Base-by-base conservation (phyloP, 2,329 filamentous ascomycete species). In the Aspergillus terreus region DNA sequence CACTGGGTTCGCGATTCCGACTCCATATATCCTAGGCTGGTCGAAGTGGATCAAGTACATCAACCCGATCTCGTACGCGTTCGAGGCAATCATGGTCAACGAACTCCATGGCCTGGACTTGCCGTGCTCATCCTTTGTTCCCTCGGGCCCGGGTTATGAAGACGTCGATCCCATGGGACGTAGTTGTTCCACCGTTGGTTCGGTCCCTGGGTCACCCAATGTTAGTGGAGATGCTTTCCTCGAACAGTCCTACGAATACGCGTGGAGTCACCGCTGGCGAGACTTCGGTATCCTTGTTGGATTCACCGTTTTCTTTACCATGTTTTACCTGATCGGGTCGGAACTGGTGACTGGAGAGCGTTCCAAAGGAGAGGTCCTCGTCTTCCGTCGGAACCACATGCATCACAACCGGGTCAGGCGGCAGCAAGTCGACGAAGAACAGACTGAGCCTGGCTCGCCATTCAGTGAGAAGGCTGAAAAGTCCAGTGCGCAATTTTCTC, bases 11-110 rank as follows among this genome's bases (percentile, higher is more conserved):
- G 64, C 65, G 0, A 62, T 74, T 10, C 70, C 71, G 0, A 57
- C 59, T 1, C 57, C 51, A 3, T 62, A 92, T 70, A 92, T 89
- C 86, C 78, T 85, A 6, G 80, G 75, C 1, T 95, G 89, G 88
- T 86, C 86, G 62, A 78, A 82, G 50, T 95, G 90, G 90, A 82
- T 94, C 48, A 85, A 85, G 63, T 91, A 88, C 66, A 73, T 92
- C 27, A 86, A 92, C 55, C 87, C 88, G 9, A 78, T 94, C 4
- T 82, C 82, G 1, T 94, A 92, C 57, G 83, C 83, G 0, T 95
- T 94, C 61, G 89, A 94, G 66, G 75, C 85, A 0, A 76, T 95
- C 14, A 85, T 92, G 78, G 79, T 88, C 58, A 94, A 94, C 70
- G 90, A 95, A 68, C 94, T 94, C 56, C 67, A 82, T 58, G 72